Conservation (phyloP, 2,329 filamentous ascomycete species). For the Ophiosphaerella herpotricha region DNA sequence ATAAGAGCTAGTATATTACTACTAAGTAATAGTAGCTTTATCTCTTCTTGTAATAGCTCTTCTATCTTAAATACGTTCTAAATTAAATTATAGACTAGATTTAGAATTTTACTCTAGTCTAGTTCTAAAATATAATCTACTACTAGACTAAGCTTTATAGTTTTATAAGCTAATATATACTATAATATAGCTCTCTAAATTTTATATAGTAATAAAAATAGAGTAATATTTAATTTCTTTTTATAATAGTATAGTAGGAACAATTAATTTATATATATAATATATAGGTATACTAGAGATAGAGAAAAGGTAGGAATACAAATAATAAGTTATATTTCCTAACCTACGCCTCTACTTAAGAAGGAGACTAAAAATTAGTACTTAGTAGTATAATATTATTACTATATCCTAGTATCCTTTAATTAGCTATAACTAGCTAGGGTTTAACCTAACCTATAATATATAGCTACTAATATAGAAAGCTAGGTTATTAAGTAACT, state of each 20-base stretch:
- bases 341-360: too few species aligned
- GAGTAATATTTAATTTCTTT: too few species aligned
- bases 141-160: background rate
- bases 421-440: background rate
- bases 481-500: background rate
- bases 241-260: too few species aligned
- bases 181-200: background rate
- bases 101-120: background rate
- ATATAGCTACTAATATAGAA: background rate
- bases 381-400: too few species aligned
- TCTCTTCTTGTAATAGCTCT: background rate
- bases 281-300: too few species aligned
- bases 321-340: too few species aligned
- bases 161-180: conserved; percentile 1
- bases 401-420: too few species aligned
- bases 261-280: too few species aligned
- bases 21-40: conserved; percentile 1
- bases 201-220: background rate
- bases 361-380: too few species aligned
- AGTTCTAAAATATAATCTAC: background rate
- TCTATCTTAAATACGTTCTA: conserved; percentile 1
- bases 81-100: conserved; percentile 3
- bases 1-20: background rate
- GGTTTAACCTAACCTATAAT: background rate
- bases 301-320: too few species aligned